These are phyloP conservation scores for Apostasia ramifera DNA, from an alignment of 106 monocot species.

Conservation along the genomic window DNA sequence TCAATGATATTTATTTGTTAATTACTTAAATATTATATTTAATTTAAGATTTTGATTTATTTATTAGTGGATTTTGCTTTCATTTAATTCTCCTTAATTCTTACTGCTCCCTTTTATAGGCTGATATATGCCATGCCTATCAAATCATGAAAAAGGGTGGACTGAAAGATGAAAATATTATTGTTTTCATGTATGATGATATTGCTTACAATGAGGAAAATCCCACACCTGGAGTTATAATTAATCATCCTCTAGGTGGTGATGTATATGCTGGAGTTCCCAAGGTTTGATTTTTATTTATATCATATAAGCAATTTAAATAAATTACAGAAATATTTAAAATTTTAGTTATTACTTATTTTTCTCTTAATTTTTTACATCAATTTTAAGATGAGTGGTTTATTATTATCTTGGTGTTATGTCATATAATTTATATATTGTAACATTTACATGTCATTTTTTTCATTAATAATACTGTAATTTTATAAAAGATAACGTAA, in stretches of 20 bases:
- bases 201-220: conserved; percentile 64
- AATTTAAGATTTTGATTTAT: neutral
- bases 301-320: neutral
- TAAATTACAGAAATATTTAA: too few species aligned
- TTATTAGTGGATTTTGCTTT: neutral
- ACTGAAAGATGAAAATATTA: conserved; percentile 81
- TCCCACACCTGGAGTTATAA: conserved; percentile 63
- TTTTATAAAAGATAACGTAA: too few species aligned
- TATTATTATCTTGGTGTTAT: too few species aligned
- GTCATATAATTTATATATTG: too few species aligned
- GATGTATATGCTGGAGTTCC: conserved; percentile 85
- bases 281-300: conserved; percentile 40
- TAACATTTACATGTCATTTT: too few species aligned
- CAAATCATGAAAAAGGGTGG: conserved; percentile 78
- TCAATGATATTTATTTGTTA: too few species aligned
- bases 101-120: conserved; percentile 19
- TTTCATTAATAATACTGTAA: too few species aligned
- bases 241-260: conserved; percentile 62
- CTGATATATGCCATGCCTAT: conserved; percentile 82
- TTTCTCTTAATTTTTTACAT: too few species aligned
- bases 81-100: neutral
- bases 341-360: too few species aligned
- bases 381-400: too few species aligned
- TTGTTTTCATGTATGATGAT: conserved; percentile 91
- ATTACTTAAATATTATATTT: neutral